Evolutionary conservation across 352 stramenopile species (phyloP), one percentile per base, ranked within the genome.

Genomic region (Phytophthora constricta): DNA sequence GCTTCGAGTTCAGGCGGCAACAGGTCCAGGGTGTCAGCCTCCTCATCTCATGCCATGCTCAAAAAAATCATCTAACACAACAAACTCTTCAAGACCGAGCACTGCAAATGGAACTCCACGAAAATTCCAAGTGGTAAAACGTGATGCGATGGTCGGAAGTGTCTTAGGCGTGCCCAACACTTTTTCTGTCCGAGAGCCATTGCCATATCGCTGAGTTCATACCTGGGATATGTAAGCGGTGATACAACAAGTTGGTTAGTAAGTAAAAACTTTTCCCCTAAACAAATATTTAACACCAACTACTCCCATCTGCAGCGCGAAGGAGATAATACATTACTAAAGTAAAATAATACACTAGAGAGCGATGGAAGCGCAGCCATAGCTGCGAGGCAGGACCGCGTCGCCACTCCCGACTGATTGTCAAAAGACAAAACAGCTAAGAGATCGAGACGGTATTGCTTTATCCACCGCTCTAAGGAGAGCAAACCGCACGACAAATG

Each of bases 81-180:
- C 3, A 41, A 39, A 67, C 28, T 56, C 61, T 11, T 60, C 51
- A 14, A 79, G 66, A 22, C 45, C 70, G n/a, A 56, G 51, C 27
- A 65, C 59, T 51, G 59, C 53, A 17, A 63, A 16, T 34, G 52
- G 19, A 41, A 25, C 31, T 41, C 53, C 3, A 25, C 68, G 75
- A 1, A 85, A 79, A 59, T 91, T 87, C 43, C 68, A 89, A 23
- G 75, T 91, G 9, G 62, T 80, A 4, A 77, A 73, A 50, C 82
- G 77, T 11, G 74, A 79, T 17, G 41, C 60, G 9, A 31, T 56
- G 17, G 31, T 82, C 20, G 68, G 73, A 16, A 77, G 79, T 16
- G 48, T 91, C 16, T 76, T 73, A 17, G 83, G 83, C 0, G 64
- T 84, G 5, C 43, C 77, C 16, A 89, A 79, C 26, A 42, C 39